Conservation (phyloP, 495 filamentous ascomycete genomes). For the Hyphodiscus hymeniophilus region DNA sequence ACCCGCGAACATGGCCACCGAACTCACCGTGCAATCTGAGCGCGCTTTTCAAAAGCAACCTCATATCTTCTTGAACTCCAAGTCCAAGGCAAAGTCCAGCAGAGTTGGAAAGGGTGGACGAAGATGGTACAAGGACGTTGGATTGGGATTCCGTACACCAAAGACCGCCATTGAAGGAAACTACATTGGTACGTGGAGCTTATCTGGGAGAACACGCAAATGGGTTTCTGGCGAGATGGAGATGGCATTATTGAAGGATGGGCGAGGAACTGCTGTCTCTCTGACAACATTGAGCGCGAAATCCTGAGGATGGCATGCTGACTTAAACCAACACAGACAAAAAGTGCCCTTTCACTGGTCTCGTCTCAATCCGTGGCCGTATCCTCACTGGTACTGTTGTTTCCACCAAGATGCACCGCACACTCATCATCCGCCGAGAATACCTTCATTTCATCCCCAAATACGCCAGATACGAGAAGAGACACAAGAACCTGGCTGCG, state of each 20-base stretch:
- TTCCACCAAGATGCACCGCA: slow-evolving; percentile 99
- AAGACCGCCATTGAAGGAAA: slow-evolving; percentile 94
- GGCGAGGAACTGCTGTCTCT: background rate
- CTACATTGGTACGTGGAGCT: slow-evolving; percentile 85
- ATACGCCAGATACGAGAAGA: slow-evolving; percentile 98
- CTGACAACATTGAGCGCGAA: background rate
- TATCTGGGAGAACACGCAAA: background rate
- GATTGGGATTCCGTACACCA: slow-evolving; percentile 96
- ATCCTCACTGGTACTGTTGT: slow-evolving; percentile 98
- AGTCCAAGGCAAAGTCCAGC: slow-evolving; percentile 76
- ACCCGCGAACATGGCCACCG: slow-evolving; percentile 89
- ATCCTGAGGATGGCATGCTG: slow-evolving; percentile 13
- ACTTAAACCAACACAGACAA: slow-evolving; percentile 62
- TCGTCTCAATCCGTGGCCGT: slow-evolving; percentile 98
- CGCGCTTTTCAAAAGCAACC: slow-evolving; percentile 99
- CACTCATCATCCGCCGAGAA: slow-evolving; percentile 97
- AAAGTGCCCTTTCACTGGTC: slow-evolving; percentile 99
- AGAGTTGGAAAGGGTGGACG: slow-evolving; percentile 76
- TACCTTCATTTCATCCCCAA: slow-evolving; percentile 99
- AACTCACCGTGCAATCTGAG: slow-evolving; percentile 96
- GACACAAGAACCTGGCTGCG: slow-evolving; percentile 98
- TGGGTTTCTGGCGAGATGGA: background rate
- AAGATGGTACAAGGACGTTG: slow-evolving; percentile 99
- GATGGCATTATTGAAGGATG: background rate
- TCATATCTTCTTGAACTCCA: slow-evolving; percentile 96